Conservation (phyloP, 2,329 filamentous ascomycete species). For the Neoascochyta sp. region DNA sequence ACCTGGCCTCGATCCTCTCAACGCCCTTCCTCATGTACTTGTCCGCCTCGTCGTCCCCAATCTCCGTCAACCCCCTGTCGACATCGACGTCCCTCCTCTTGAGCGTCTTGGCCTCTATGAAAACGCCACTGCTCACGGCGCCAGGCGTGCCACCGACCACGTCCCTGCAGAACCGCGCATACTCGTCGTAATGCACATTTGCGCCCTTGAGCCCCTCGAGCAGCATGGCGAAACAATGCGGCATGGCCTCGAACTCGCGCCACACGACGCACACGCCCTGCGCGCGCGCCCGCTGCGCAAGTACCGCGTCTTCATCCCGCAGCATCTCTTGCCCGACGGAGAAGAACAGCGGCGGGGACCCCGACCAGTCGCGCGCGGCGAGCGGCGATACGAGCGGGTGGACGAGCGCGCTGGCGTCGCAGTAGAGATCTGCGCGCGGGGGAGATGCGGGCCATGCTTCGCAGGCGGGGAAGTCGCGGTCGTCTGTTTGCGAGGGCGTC, state of each 20-base stretch:
- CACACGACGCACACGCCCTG: constrained; percentile 62
- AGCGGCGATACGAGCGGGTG: constrained; percentile 69
- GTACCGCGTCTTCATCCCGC: constrained; percentile 61
- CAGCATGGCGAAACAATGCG: constrained; percentile 61
- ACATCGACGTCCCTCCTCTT: constrained; percentile 26
- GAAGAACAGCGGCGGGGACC: constrained; percentile 63
- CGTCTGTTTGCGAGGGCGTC: constrained; percentile 38
- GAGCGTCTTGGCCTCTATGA: constrained; percentile 32
- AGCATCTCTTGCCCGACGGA: constrained; percentile 69
- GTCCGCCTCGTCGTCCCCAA: constrained; percentile 32
- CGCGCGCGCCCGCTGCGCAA: constrained; percentile 54
- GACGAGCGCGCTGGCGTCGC: constrained; percentile 41
- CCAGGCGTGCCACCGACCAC: constrained; percentile 22
- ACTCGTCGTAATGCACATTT: constrained; percentile 36
- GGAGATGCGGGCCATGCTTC: constrained; percentile 46
- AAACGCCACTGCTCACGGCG: constrained; percentile 20
- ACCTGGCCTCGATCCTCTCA: constrained; percentile 20
- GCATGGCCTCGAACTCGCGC: constrained; percentile 76
- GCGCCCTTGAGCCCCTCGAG: constrained; percentile 33
- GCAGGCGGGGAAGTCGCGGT: constrained; percentile 47
- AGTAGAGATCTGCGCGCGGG: constrained; percentile 48
- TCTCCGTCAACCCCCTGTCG: constrained; percentile 15
- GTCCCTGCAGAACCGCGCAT: constrained; percentile 30
- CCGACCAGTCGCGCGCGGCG: constrained; percentile 57
- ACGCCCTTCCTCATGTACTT: constrained; percentile 26